Evolutionary conservation across 2,329 filamentous ascomycete genomes (phyloP), one percentile per base, ranked within the genome.

Genomic region (Apiospora aurea): DNA sequence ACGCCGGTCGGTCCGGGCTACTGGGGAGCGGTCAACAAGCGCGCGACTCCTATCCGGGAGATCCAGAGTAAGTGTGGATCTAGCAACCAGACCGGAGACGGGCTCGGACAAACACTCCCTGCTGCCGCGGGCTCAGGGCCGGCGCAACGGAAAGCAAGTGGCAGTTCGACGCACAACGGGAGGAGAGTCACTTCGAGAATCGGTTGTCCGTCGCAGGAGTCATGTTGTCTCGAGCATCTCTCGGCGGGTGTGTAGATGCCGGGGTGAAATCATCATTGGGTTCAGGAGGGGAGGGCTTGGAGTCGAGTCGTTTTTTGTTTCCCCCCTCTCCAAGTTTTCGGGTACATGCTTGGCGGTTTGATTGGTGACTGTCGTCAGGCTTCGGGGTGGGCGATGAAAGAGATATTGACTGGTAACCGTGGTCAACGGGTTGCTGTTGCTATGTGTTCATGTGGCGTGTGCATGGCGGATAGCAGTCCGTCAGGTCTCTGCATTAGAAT

Each of bases 341-440:
- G 34, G 5, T 64, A 3, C 34, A 64, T 41, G 57, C 18, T 64
- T 41, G 57, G 34, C 10, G 10, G 21, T 64, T 64, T n/a, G 46
- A 49, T 49, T 8, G 57, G 41, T 41, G 57, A 38, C 57, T 64
- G 57, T n/a, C 18, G 57, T 8, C 34, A 8, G 34, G 34, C 57
- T 64, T 14, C 10, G 34, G 57, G 21, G 34, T 41, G 57, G 57
- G 6, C 21, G 57, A 64, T n/a, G 34, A 13, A 64, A 21, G 21
- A 64, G 41, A 14, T 18, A 51, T 13, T 13, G 66, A 68, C 66
- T 47, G 66, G 41, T 68, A 68, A 68, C 66, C 66, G 66, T 68
- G 24, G 66, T 68, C 66, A 47, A 47, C 66, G 66, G 66, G 66
- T 68, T 68, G 66, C 66, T 34, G 34, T 5, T 64, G 34, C 57